Evolutionary conservation across 1,139 yeast genomes (phyloP), one percentile per base, ranked within the genome.

Genomic region (Geotrichum armillariae): DNA sequence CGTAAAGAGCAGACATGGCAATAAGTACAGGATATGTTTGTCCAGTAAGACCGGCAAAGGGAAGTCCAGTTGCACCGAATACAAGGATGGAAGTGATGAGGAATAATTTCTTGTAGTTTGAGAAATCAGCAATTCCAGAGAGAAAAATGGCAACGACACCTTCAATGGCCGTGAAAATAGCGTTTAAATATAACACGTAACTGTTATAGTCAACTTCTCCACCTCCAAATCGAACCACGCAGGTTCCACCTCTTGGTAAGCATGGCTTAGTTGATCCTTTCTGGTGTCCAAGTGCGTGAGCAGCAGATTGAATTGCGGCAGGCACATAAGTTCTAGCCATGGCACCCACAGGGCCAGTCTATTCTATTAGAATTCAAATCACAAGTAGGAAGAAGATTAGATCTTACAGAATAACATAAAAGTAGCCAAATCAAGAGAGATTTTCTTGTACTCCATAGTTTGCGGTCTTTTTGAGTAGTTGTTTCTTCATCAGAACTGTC

Each of bases 261-360:
- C 78, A 74, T 0, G 53, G 49, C 12, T 61, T 57, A 1, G 64
- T 64, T 33, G 59, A 55, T 21, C 55, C 55, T 25, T 47, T 43
- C n/a, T 50, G 52, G 33, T 50, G 54, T 1, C 78, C 78, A 4
- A 73, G 56, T 1, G 63, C 59, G 31, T 66, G 57, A 1, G 74
- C 75, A 21, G 67, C 66, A 0, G 77, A 71, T 56, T 74, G 78
- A 34, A 74, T 66, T 0, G 68, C 66, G 0, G 77, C 77, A 6
- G 77, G 75, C 12, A 74, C 73, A 54, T 74, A 74, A 0, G 76
- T 66, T 50, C 75, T 64, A 2, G 70, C 58, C 77, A 74, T 72
- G 1, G 77, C 66, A 2, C 76, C 67, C n/a, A 69, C 72, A 1
- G 77, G 77, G 1, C 78, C 78, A 2, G 76, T 73, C 47, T n/a